phyloP scores from a whole-genome alignment of 495 filamentous ascomycete genomes.

The Neohortaea acidophila region DNA sequence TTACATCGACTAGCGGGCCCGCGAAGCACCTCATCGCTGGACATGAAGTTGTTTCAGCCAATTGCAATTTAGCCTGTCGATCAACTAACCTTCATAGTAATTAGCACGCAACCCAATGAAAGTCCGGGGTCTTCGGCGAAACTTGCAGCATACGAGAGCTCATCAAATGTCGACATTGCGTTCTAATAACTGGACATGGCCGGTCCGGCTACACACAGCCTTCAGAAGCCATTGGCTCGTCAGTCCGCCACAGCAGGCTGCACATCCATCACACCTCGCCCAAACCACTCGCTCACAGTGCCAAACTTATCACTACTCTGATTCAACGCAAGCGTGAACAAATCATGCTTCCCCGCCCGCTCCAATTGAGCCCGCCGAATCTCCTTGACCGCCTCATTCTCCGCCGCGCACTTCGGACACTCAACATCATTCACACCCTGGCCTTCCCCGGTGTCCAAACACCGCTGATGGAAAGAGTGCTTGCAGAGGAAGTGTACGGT shows the following conservation, averaged over 20 bases:
- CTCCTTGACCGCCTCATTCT: slow-evolving; percentile 73
- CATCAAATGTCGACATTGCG: too few relatives aligned
- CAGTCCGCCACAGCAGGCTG: neutral
- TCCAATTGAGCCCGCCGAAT: slow-evolving; percentile 79
- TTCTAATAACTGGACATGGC: too few relatives aligned
- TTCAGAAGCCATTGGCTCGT: too few relatives aligned
- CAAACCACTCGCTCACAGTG: slow-evolving; percentile 87
- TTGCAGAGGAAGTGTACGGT: slow-evolving; percentile 92
- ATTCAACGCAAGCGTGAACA: slow-evolving; percentile 68
- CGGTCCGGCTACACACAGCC: too few relatives aligned
- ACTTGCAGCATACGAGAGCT: too few relatives aligned
- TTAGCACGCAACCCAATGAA: too few relatives aligned
- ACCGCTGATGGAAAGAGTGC: slow-evolving; percentile 86
- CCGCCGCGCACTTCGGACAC: slow-evolving; percentile 67
- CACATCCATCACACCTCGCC: slow-evolving; percentile 67
- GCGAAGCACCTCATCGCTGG: too few relatives aligned
- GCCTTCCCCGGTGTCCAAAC: slow-evolving; percentile 39
- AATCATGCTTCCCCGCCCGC: slow-evolving; percentile 71
- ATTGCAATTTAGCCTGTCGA: too few relatives aligned
- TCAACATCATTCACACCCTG: slow-evolving; percentile 48
- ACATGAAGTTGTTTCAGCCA: too few relatives aligned
- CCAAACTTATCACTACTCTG: slow-evolving; percentile 73
- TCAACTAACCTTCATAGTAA: too few relatives aligned
- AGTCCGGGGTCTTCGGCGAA: too few relatives aligned
- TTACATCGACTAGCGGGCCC: too few relatives aligned